phyloP scores from a whole-genome alignment of 805 yeast species.

The Maudiozyma bulderi region DNA sequence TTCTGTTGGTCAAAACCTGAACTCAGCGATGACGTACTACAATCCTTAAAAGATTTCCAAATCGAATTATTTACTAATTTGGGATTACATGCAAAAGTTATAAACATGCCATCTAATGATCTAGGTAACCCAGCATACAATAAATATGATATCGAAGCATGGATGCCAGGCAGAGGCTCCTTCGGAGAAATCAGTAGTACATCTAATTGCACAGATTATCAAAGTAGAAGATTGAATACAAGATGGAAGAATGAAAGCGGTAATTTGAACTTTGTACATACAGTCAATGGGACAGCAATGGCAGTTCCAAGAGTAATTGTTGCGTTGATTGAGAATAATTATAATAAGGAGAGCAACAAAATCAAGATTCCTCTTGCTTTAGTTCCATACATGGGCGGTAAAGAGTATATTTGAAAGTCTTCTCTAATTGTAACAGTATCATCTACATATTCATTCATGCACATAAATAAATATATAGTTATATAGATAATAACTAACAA shows the following conservation, averaged over 20 bases:
- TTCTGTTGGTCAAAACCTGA: slow-evolving; percentile 58
- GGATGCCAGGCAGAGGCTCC: slow-evolving; percentile 93
- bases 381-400: slow-evolving; percentile 63
- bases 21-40: slow-evolving; percentile 42
- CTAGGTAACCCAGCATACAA: slow-evolving; percentile 88
- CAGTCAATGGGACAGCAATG: slow-evolving; percentile 91
- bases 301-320: slow-evolving; percentile 88
- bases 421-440: not conserved
- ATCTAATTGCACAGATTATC: slow-evolving; percentile 88
- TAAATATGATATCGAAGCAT: slow-evolving; percentile 89
- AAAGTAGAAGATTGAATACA: slow-evolving; percentile 73
- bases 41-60: slow-evolving; percentile 56
- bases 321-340: slow-evolving; percentile 82
- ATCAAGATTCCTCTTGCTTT: slow-evolving; percentile 61
- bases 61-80: slow-evolving; percentile 50
- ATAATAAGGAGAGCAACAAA: slow-evolving; percentile 45
- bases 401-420: slow-evolving; percentile 21
- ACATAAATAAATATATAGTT: not conserved
- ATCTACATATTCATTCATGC: not conserved
- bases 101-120: slow-evolving; percentile 85
- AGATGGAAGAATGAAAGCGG: slow-evolving; percentile 36
- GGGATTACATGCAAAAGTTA: slow-evolving; percentile 71
- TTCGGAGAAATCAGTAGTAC: slow-evolving; percentile 93
- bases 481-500: not conserved
- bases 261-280: slow-evolving; percentile 48